Percentiles rank a stretch among this genome's conserved stretches.
Conservation (phyloP, 371 early-diverging fungal species). For the Actinomortierella ambigua region DNA sequence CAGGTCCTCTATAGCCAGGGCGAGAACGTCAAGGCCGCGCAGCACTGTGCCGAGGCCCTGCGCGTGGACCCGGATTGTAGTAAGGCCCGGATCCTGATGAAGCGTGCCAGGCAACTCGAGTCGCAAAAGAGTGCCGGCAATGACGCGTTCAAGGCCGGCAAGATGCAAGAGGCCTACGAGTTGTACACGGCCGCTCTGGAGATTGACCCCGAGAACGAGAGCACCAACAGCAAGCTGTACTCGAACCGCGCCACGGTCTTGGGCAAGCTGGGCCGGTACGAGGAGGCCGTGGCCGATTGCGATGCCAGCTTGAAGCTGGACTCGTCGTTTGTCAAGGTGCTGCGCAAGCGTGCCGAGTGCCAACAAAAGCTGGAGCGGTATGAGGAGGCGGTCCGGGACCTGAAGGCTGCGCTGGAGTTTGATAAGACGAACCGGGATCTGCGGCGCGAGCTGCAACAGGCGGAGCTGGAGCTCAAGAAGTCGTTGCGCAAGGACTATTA, state of each 20-base stretch:
- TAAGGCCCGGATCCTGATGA: constrained; percentile 69
- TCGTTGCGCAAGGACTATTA: constrained; percentile 91
- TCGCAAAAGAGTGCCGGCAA: constrained; percentile 75
- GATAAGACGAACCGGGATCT: constrained; percentile 75
- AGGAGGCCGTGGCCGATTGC: constrained; percentile 71
- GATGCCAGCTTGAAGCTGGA: constrained; percentile 72
- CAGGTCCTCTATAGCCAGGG: constrained; percentile 77
- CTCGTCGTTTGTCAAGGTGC: constrained; percentile 67
- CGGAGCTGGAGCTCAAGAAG: constrained; percentile 76
- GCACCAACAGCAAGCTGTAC: constrained; percentile 73
- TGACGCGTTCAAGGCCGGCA: constrained; percentile 69
- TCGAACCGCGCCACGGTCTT: constrained; percentile 81
- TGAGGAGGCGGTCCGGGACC: constrained; percentile 83
- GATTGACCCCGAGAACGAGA: constrained; percentile 70
- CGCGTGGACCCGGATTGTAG: constrained; percentile 81
- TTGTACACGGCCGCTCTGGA: constrained; percentile 75
- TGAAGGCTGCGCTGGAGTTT: constrained; percentile 62
- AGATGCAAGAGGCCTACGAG: constrained; percentile 68
- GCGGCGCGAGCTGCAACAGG: constrained; percentile 61
- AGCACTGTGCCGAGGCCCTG: constrained; percentile 72
- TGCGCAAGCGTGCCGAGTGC: constrained; percentile 80
- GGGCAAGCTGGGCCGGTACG: constrained; percentile 64
- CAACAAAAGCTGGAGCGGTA: constrained; percentile 76
- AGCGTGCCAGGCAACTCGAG: constrained; percentile 68
- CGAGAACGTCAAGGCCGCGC: constrained; percentile 62